Evolutionary conservation across 2,329 filamentous ascomycete genomes (phyloP).

Genomic region (Colletotrichum kahawae): DNA sequence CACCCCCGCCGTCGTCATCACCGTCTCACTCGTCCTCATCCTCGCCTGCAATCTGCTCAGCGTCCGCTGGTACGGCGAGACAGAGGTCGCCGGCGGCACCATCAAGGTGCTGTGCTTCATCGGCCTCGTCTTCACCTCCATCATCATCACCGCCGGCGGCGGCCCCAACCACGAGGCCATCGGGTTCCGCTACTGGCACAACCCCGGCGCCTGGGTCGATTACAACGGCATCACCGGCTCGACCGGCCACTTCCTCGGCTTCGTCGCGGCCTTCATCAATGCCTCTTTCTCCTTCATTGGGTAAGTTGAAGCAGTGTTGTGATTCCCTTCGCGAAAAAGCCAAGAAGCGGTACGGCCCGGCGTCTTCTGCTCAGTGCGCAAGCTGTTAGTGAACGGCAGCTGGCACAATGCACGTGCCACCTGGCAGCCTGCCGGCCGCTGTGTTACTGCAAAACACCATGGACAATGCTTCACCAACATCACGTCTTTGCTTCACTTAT

Average conservation of each 20-base stretch:
- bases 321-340: no score
- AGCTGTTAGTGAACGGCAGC: neutral
- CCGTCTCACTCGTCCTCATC: slow-evolving; percentile 46
- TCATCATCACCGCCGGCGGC: slow-evolving; percentile 48
- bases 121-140: slow-evolving; percentile 55
- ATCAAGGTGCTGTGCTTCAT: slow-evolving; percentile 55
- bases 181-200: slow-evolving; percentile 51
- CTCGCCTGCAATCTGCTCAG: slow-evolving; percentile 43
- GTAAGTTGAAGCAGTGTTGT: neutral
- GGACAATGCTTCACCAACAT: neutral
- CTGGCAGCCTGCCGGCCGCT: neutral
- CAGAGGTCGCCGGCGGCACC: slow-evolving; percentile 46
- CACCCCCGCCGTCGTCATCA: slow-evolving; percentile 47
- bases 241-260: slow-evolving; percentile 56
- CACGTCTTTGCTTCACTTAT: neutral
- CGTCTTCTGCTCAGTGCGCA: neutral
- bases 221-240: slow-evolving; percentile 52
- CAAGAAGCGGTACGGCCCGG: neutral
- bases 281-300: slow-evolving; percentile 30
- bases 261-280: slow-evolving; percentile 63
- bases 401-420: neutral
- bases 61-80: slow-evolving; percentile 49
- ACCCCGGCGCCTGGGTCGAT: slow-evolving; percentile 51
- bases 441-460: neutral
- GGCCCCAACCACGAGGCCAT: slow-evolving; percentile 51